Evolutionary conservation across 257 asterid genomes (phyloP).

Genomic region (Salvia splendens): DNA sequence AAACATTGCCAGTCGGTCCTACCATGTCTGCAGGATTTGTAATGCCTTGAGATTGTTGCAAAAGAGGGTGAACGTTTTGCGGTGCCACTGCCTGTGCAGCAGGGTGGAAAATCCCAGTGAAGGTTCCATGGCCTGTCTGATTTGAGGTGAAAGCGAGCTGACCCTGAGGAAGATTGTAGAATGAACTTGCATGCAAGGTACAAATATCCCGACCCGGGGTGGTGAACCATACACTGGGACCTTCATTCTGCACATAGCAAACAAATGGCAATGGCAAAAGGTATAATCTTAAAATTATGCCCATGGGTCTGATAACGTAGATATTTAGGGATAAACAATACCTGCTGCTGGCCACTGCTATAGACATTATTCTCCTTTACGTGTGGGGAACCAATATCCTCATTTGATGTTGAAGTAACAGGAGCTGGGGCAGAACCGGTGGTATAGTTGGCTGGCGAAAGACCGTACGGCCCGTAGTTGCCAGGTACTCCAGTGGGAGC

Average conservation of each 20-base stretch:
- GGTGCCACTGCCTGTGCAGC: conserved; percentile 72
- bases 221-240: conserved; percentile 75
- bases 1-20: conserved; percentile 59
- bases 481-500: conserved; percentile 70
- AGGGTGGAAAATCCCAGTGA: conserved; percentile 74
- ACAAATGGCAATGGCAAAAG: conserved; percentile 5
- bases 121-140: conserved; percentile 78
- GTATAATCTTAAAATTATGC: conserved; percentile 1
- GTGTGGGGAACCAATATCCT: conserved; percentile 65
- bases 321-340: conserved; percentile 32
- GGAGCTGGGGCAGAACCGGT: conserved; percentile 58
- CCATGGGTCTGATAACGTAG: background rate
- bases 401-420: conserved; percentile 67
- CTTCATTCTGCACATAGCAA: conserved; percentile 62
- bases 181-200: conserved; percentile 70
- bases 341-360: conserved; percentile 87
- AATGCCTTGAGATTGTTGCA: conserved; percentile 83
- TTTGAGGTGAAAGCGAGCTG: conserved; percentile 75
- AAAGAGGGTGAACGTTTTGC: conserved; percentile 64
- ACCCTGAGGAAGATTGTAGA: conserved; percentile 82
- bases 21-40: conserved; percentile 75
- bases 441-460: conserved; percentile 58
- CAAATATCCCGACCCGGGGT: conserved; percentile 71
- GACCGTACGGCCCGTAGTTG: conserved; percentile 72
- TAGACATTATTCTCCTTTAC: conserved; percentile 68